Evolutionary conservation across 2,329 filamentous ascomycete species (phyloP).

Genomic region (Colletotrichum paranaense): DNA sequence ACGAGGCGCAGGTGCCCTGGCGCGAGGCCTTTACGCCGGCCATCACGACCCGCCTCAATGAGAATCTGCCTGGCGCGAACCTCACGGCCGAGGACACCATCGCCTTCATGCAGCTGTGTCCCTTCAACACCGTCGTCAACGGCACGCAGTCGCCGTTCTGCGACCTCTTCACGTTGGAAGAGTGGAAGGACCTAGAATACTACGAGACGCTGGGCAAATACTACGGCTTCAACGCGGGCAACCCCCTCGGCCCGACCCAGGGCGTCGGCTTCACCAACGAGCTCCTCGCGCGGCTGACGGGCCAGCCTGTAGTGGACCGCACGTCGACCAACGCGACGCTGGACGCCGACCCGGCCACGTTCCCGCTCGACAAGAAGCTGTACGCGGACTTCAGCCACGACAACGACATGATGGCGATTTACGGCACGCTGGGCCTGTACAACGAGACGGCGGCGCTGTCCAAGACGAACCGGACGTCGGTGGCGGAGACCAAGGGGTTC

Average conservation of each 20-base stretch:
- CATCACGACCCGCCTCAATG: conserved; percentile 77
- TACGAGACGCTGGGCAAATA: conserved; percentile 84
- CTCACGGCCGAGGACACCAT: conserved; percentile 72
- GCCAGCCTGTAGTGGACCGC: conserved; percentile 73
- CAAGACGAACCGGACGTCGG: conserved; percentile 59
- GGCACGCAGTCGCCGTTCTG: conserved; percentile 78
- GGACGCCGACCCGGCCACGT: conserved; percentile 73
- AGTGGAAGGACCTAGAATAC: conserved; percentile 87
- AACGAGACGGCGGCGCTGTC: conserved; percentile 69
- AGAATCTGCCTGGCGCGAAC: conserved; percentile 74
- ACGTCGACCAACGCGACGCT: conserved; percentile 85
- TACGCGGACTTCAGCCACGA: conserved; percentile 96
- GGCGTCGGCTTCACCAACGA: conserved; percentile 92
- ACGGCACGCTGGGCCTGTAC: conserved; percentile 82
- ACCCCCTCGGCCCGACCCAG: conserved; percentile 83
- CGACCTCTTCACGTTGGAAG: conserved; percentile 74
- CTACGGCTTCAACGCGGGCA: conserved; percentile 83
- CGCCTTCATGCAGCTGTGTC: conserved; percentile 88
- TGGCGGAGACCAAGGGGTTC: conserved; percentile 70
- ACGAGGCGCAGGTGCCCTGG: conserved; percentile 67
- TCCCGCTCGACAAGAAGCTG: conserved; percentile 75
- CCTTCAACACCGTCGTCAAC: conserved; percentile 82
- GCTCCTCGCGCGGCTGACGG: conserved; percentile 83
- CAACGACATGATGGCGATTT: conserved; percentile 84
- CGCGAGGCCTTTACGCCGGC: conserved; percentile 71